phyloP scores from a whole-genome alignment of 2,329 filamentous ascomycete species.

The Colletotrichum magnum region DNA sequence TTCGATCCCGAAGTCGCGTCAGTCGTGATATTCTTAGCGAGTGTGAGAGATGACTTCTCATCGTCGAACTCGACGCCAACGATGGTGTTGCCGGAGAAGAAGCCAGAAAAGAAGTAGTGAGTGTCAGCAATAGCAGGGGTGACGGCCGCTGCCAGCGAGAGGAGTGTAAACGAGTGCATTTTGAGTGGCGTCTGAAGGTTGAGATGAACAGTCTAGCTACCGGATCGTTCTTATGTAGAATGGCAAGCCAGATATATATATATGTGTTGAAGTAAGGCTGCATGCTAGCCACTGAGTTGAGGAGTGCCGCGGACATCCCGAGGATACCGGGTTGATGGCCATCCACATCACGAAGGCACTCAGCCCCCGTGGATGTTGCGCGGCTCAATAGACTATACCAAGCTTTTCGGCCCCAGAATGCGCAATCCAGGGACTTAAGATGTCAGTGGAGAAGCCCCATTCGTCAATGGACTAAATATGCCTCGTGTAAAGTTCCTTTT shows the following conservation, averaged over 20 bases:
- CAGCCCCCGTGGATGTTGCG: constrained; percentile 20
- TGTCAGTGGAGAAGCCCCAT: neutral
- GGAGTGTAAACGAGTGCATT: constrained; percentile 19
- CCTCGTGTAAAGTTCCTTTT: no score
- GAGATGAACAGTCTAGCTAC: constrained; percentile 2
- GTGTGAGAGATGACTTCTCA: constrained; percentile 41
- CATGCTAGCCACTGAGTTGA: neutral
- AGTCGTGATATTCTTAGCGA: constrained; percentile 44
- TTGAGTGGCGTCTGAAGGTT: neutral
- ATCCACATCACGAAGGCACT: constrained; percentile 30
- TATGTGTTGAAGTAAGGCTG: neutral
- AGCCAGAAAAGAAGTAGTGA: constrained; percentile 33
- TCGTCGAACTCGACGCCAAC: constrained; percentile 45
- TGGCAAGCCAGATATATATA: neutral
- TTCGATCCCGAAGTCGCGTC: constrained; percentile 38
- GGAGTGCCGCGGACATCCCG: neutral
- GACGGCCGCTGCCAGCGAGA: constrained; percentile 14
- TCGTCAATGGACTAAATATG: neutral
- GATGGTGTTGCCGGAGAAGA: constrained; percentile 27
- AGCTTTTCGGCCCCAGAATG: constrained; percentile 16
- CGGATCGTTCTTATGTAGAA: neutral
- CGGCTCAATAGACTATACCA: constrained; percentile 31
- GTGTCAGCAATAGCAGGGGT: constrained; percentile 17
- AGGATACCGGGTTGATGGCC: neutral
- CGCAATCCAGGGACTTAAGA: neutral